These are phyloP conservation scores for Zygosaccharomyces siamensis DNA, from an alignment of 805 yeast species.

Conservation along the genomic window DNA sequence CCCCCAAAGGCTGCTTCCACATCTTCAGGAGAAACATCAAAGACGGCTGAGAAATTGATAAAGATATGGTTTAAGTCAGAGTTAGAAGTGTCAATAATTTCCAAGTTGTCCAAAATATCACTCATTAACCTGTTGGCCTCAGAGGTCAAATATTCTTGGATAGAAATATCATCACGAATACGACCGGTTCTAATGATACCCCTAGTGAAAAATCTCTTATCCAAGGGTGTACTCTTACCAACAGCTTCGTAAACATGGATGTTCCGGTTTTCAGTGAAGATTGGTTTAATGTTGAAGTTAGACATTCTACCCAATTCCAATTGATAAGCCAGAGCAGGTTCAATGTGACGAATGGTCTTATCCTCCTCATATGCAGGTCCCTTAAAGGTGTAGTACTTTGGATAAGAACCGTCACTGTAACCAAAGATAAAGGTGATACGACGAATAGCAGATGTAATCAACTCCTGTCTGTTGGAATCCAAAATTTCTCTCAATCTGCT, in stretches of 20 bases:
- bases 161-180: conserved; percentile 86
- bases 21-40: conserved; percentile 90
- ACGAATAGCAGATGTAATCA: conserved; percentile 70
- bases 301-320: conserved; percentile 90
- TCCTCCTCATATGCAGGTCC: conserved; percentile 85
- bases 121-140: conserved; percentile 96
- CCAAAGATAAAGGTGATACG: conserved; percentile 91
- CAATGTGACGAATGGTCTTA: conserved; percentile 92
- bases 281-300: conserved; percentile 91
- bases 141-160: conserved; percentile 89
- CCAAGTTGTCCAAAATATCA: conserved; percentile 91
- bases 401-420: conserved; percentile 77
- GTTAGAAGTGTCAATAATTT: conserved; percentile 88
- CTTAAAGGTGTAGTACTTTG: conserved; percentile 92
- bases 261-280: conserved; percentile 93
- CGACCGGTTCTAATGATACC: conserved; percentile 96
- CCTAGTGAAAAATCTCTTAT: conserved; percentile 93
- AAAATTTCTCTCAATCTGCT: conserved; percentile 59
- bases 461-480: conserved; percentile 63
- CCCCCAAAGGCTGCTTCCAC: conserved; percentile 98
- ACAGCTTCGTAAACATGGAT: conserved; percentile 96
- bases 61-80: conserved; percentile 96
- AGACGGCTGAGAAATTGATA: conserved; percentile 93
- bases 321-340: conserved; percentile 97
- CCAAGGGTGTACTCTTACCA: conserved; percentile 89